Evolutionary conservation across 1,284 basidiomycete species (phyloP).

Genomic region (Melampsora americana): DNA sequence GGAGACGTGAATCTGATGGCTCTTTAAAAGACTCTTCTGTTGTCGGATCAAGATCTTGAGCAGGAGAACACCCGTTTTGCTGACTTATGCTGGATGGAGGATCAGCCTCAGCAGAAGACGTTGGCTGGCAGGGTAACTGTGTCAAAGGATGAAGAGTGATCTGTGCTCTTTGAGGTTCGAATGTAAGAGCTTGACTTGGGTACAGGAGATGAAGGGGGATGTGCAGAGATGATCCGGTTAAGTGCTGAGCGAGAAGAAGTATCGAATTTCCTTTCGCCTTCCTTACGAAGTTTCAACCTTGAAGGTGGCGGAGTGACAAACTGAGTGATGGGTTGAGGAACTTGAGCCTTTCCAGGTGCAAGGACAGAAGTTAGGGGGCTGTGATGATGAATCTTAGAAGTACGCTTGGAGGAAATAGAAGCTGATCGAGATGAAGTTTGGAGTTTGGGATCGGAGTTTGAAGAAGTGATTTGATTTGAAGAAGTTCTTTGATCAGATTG

Average conservation of each 20-base stretch:
- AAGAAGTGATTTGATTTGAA: too few relatives aligned
- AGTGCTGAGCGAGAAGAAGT: not conserved
- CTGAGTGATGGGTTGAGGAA: conserved; percentile 5
- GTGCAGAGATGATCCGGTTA: conserved; percentile 2
- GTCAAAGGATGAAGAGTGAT: not conserved
- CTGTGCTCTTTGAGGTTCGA: too few relatives aligned
- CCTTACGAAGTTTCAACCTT: not conserved
- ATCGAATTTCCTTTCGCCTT: not conserved
- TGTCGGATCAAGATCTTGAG: not conserved
- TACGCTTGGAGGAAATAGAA: not conserved
- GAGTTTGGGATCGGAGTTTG: too few relatives aligned
- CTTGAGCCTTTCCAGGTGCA: conserved; percentile 2
- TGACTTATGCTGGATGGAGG: too few relatives aligned
- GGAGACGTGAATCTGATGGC: not conserved
- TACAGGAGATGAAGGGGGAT: not conserved
- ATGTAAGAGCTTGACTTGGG: not conserved
- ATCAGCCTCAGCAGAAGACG: too few relatives aligned
- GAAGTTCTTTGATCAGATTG: too few relatives aligned
- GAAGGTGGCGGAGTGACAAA: not conserved
- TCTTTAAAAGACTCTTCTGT: not conserved
- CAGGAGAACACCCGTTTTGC: not conserved
- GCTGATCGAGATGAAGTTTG: not conserved
- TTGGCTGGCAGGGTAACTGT: not conserved
- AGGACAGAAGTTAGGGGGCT: not conserved
- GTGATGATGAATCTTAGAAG: not conserved